A percentile compares a stretch with the other conserved stretches of the same genome.
Conservation (phyloP, 179 eudicot genomes). For the Silene coronaria region DNA sequence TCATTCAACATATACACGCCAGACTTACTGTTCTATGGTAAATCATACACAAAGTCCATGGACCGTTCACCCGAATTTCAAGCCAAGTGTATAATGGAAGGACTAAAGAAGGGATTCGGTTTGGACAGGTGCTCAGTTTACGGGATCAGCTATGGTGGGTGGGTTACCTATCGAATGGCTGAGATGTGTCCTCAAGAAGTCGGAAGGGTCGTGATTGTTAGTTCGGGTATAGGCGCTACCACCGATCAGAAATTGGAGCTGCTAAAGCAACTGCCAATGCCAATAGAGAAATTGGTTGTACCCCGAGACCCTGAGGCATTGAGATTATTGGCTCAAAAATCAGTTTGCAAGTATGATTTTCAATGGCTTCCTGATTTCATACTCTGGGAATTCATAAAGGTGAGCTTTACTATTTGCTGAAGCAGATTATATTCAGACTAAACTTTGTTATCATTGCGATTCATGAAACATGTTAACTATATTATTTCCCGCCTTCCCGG, state of each 20-base stretch:
- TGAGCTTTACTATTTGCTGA: neutral
- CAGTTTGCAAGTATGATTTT: constrained; percentile 28
- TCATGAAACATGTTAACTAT: too few species aligned
- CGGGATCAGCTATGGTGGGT: constrained; percentile 34
- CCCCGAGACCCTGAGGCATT: constrained; percentile 31
- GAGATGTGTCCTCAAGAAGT: constrained; percentile 28
- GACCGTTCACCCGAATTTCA: constrained; percentile 27
- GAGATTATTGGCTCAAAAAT: constrained; percentile 24
- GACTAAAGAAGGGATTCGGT: constrained; percentile 30
- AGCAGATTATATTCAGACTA: too few species aligned
- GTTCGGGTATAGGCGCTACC: constrained; percentile 29
- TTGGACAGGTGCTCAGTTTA: constrained; percentile 22
- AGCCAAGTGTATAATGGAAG: constrained; percentile 33
- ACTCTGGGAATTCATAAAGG: constrained; percentile 45
- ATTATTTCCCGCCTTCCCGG: too few species aligned
- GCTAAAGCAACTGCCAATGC: constrained; percentile 8
- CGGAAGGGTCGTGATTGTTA: constrained; percentile 36
- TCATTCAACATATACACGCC: constrained; percentile 33
- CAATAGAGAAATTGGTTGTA: constrained; percentile 19
- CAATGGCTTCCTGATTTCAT: constrained; percentile 42
- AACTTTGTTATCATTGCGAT: too few species aligned
- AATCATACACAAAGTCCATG: constrained; percentile 21
- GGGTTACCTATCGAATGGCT: constrained; percentile 31
- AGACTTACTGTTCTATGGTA: constrained; percentile 30
- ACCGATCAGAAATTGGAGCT: constrained; percentile 16